A percentile compares a stretch with the other conserved stretches of the same genome.
Evolutionary conservation across 345 rosid species (phyloP).

Genomic region (Salix arbutifolia): DNA sequence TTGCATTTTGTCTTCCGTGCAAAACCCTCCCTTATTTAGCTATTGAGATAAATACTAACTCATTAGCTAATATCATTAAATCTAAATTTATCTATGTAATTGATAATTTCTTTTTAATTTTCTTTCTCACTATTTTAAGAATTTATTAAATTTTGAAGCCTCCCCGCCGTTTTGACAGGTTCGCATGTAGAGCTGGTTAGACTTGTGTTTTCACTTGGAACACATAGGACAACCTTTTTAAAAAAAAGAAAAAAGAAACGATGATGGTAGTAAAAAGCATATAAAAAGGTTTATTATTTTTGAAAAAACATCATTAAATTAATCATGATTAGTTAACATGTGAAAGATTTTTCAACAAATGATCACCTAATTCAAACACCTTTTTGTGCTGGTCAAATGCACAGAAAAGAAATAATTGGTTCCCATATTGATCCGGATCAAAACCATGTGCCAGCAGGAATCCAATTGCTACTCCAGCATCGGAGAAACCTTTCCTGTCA

Average conservation of each 20-base stretch:
- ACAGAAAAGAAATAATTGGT: background rate
- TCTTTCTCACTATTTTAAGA: no score
- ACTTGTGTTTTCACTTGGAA: conserved; percentile 1
- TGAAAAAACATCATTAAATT: conserved; percentile 8
- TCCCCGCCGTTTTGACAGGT: background rate
- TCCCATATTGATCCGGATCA: conserved; percentile 4
- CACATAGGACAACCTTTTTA: background rate
- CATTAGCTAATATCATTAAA: no score
- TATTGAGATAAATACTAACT: no score
- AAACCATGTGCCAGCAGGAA: conserved; percentile 15
- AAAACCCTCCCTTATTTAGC: no score
- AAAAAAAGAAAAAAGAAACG: background rate
- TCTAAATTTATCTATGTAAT: no score
- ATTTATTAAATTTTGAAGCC: no score
- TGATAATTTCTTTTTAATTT: no score
- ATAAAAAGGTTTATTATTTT: conserved; percentile 20
- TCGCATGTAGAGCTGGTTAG: background rate
- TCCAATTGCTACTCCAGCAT: background rate
- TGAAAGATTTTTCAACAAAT: conserved; percentile 11
- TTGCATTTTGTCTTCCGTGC: no score
- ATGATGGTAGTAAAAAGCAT: conserved; percentile 12
- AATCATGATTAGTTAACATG: conserved; percentile 18
- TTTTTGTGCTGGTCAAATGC: conserved; percentile 28
- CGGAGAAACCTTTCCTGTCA: background rate
- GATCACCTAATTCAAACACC: conserved; percentile 9